phyloP scores from a whole-genome alignment of 1,284 basidiomycete species.

The Pseudomicrostroma phylloplanum region DNA sequence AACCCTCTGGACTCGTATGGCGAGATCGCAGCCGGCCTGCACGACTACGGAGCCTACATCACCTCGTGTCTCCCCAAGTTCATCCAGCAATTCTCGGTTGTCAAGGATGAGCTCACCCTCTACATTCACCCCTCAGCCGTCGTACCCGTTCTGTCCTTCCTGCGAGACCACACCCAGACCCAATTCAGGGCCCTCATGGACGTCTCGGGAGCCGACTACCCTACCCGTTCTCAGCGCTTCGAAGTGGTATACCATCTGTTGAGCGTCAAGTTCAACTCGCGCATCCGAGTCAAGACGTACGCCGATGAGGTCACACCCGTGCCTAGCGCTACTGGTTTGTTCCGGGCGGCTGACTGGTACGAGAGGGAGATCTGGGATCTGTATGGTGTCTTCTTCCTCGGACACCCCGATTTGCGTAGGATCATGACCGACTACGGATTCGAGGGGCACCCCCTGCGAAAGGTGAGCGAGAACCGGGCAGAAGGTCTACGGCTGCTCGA shows the following conservation, averaged over 20 bases:
- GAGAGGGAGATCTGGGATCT: constrained; percentile 98
- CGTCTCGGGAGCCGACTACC: constrained; percentile 91
- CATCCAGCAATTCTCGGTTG: constrained; percentile 52
- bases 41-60: constrained; percentile 49
- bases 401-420: constrained; percentile 90
- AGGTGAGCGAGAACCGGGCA: constrained; percentile 48
- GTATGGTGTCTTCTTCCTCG: constrained; percentile 92
- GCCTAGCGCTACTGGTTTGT: constrained; percentile 73
- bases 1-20: constrained; percentile 42
- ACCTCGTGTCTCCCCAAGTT: constrained; percentile 45
- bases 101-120: constrained; percentile 91
- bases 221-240: constrained; percentile 85
- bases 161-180: constrained; percentile 91
- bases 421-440: constrained; percentile 99
- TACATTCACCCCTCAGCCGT: constrained; percentile 78
- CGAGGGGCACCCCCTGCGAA: constrained; percentile 93
- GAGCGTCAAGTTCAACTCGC: constrained; percentile 64
- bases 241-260: constrained; percentile 96
- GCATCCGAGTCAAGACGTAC: constrained; percentile 96
- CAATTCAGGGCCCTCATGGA: constrained; percentile 92
- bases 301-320: constrained; percentile 92
- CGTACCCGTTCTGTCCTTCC: constrained; percentile 80
- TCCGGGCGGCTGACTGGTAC: constrained; percentile 93
- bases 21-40: constrained; percentile 30
- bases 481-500: neutral